These are phyloP conservation scores for Beauveria asiatica DNA, from an alignment of 2,329 filamentous ascomycete genomes.

Conservation along the genomic window DNA sequence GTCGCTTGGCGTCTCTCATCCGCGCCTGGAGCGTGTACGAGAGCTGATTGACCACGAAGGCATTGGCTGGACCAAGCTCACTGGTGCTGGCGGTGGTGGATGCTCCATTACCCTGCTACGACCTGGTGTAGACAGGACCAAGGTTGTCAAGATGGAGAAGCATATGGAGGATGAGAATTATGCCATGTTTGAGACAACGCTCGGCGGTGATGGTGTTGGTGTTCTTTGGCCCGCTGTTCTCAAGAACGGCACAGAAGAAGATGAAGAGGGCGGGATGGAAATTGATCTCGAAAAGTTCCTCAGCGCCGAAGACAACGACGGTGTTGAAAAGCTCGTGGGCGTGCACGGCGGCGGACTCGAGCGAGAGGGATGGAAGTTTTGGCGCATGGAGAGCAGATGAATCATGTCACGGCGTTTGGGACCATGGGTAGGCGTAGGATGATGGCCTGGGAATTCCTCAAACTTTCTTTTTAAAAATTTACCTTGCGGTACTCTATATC, in stretches of 20 bases:
- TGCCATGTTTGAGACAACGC: constrained; percentile 75
- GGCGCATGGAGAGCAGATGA: constrained; percentile 51
- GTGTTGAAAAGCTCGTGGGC: constrained; percentile 80
- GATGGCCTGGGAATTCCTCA: neutral
- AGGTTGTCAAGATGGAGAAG: constrained; percentile 54
- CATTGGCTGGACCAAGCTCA: constrained; percentile 95
- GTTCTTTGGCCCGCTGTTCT: constrained; percentile 89
- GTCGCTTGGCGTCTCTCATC: constrained; percentile 90
- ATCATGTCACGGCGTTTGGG: neutral
- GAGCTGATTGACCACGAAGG: constrained; percentile 83
- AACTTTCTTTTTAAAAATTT: neutral
- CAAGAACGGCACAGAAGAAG: constrained; percentile 72
- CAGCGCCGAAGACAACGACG: constrained; percentile 72
- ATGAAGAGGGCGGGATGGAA: constrained; percentile 75
- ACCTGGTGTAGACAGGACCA: constrained; percentile 49
- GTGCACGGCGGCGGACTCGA: constrained; percentile 61
- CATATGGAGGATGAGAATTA: constrained; percentile 66
- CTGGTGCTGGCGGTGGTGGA: constrained; percentile 88
- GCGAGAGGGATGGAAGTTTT: constrained; percentile 79
- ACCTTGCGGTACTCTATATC: constrained; percentile 2
- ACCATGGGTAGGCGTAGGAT: neutral
- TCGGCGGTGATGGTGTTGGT: constrained; percentile 89
- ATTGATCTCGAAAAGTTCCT: constrained; percentile 83
- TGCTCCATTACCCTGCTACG: constrained; percentile 89
- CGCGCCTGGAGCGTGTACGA: constrained; percentile 80